Base-by-base conservation (phyloP, 106 monocot species). In the Dendrobium huoshanense region DNA sequence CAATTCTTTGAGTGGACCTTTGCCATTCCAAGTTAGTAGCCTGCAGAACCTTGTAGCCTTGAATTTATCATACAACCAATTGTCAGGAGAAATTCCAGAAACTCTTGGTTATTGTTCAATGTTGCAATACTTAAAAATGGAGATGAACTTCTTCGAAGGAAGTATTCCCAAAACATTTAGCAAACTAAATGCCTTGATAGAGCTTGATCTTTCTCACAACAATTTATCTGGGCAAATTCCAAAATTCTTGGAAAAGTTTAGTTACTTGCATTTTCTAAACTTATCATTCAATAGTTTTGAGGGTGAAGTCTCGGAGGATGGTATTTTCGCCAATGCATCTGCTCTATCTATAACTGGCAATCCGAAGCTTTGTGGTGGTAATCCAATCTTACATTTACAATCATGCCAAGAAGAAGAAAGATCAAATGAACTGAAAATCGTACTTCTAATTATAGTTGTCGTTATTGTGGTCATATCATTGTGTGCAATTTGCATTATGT, bases 141-240 rank as follows among this genome's bases (percentile, higher is more conserved):
- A 85, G 7, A 65, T n/a, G 3, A 90, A 90, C 80, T 54, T 72
- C 48, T 87, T 90, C 41, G 31, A 78, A 72, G 89, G 87, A 54
- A 2, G 54, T 4, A 83, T 90, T 78, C 87, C 89, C 54, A 2
- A 80, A 3, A 54, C 77, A 4, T 55, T 85, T 2, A 58, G 43
- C 37, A 47, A 75, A 8, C 54, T 90, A 44, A 83, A 58, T 19
- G 82, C 73, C 2, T 59, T 90, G 10, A 24, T 75, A 45, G 41
- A 22, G 8, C 20, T 90, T 7, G 85, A 87, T 72, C 40, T 90
- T 37, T 90, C 90, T 10, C 37, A 54, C 5, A 90, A 90, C 61
- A 83, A 85, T n/a, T 75, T 85, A 37, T 85, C 90, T 4, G 87
- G 87, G 20, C 6, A 49, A 48, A 74, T 90, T 9, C 89, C 89